Evolutionary conservation across 305 asterid genomes (phyloP), one percentile per base, ranked within the genome.

Genomic region (Fraxinus sp.): DNA sequence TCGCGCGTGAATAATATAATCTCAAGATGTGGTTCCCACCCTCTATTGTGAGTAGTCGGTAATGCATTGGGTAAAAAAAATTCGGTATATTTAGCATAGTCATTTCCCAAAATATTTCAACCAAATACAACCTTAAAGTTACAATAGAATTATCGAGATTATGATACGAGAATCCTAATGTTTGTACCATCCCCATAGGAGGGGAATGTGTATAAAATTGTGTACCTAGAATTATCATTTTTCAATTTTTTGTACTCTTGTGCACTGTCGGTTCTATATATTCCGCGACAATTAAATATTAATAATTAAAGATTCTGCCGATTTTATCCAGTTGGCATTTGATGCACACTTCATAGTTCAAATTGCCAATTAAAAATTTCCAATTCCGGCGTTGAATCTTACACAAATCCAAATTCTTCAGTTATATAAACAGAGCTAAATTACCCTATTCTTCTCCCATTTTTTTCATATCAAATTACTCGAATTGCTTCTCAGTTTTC

Each of bases 301-400:
- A 62, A 24, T 64, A 13, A 57, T 18, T 57, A 18, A 66, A 66
- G 74, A 66, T 22, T 22, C 74, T 22, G 11, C 36, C 36, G 14
- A 24, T 13, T 14, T 70, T 70, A 70, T 70, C 75, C 75, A 70
- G 75, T 28, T 75, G 89, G 77, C 89, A 74, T 8, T 18, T 22
- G 46, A 43, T 64, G 46, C 80, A 7, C 64, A 30, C 28, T 59
- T 8, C 30, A 36, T 11, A n/a, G 7, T 74, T 36, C 84, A 30
- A 57, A 28, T 46, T 10, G 71, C 16, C 72, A 30, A 18, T 24
- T 18, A 46, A 26, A 7, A 22, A 49, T 52, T 70, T 70, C 13
- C 75, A 28, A 30, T 28, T 70, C 75, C 72, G 0, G 39, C 41
- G 24, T 0, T 11, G 32, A 13, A 22, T 68, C 20, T n/a, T 10